A percentile compares a stretch with the other conserved stretches of the same genome.
phyloP scores from a whole-genome alignment of 352 stramenopile genomes.

The Blastocystis sp. region DNA sequence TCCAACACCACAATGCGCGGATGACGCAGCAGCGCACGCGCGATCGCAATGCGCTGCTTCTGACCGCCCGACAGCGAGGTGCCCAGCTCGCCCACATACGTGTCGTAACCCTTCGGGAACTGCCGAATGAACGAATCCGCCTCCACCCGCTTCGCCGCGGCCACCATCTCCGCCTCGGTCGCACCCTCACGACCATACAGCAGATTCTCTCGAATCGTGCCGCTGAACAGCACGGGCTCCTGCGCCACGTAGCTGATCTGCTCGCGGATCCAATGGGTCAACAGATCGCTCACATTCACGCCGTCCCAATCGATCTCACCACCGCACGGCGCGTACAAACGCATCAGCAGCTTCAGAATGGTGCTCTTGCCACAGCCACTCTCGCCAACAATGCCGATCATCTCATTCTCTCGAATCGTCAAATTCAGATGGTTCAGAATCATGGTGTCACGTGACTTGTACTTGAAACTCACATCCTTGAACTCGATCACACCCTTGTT shows the following conservation, averaged over 20 bases:
- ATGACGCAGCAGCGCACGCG: conserved; percentile 76
- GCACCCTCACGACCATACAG: conserved; percentile 76
- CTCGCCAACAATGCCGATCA: conserved; percentile 72
- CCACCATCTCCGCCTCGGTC: conserved; percentile 78
- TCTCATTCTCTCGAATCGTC: conserved; percentile 64
- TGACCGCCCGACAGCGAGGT: conserved; percentile 81
- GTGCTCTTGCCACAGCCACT: conserved; percentile 73
- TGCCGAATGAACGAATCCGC: conserved; percentile 84
- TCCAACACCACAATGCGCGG: conserved; percentile 80
- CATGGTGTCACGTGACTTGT: conserved; percentile 70
- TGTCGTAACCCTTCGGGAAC: conserved; percentile 80
- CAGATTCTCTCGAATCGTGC: conserved; percentile 78
- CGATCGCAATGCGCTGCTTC: conserved; percentile 85
- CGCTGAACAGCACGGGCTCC: conserved; percentile 84
- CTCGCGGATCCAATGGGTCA: conserved; percentile 72
- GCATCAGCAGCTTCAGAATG: conserved; percentile 71
- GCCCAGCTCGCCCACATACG: conserved; percentile 79
- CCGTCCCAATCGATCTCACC: conserved; percentile 27
- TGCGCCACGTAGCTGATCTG: conserved; percentile 83
- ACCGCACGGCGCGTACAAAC: conserved; percentile 71
- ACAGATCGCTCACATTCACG: background rate
- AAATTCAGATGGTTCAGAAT: conserved; percentile 72
- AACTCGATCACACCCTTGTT: conserved; percentile 72
- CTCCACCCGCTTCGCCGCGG: conserved; percentile 80
- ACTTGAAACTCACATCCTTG: conserved; percentile 72